Evolutionary conservation across 306 rosid genomes (phyloP).

Genomic region (Vigna reflexopilosa): DNA sequence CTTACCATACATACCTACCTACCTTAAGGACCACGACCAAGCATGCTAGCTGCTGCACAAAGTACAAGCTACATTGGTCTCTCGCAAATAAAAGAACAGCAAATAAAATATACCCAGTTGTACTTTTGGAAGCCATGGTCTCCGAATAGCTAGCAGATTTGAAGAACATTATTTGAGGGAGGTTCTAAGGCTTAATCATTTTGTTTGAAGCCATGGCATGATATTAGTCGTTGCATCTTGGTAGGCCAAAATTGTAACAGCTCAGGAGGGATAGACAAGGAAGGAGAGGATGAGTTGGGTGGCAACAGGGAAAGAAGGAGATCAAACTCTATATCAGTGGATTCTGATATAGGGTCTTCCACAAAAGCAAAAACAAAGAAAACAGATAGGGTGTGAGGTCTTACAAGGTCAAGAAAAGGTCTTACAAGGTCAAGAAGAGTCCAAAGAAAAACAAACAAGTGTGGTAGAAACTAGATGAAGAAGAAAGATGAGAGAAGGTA

Average conservation of each 20-base stretch:
- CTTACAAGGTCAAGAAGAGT: constrained; percentile 99
- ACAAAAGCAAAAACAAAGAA: constrained; percentile 30
- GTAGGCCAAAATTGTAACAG: constrained; percentile 54
- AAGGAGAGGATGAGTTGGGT: constrained; percentile 83
- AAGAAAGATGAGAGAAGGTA: neutral
- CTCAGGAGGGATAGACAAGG: constrained; percentile 99
- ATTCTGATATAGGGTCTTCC: constrained; percentile 44
- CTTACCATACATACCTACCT: neutral
- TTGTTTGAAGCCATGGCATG: constrained; percentile 17
- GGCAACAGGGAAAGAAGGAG: constrained; percentile 44
- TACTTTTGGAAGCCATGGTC: constrained; percentile 30
- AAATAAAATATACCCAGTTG: constrained; percentile 14
- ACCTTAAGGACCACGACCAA: constrained; percentile 47
- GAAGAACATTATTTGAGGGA: neutral
- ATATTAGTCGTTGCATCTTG: constrained; percentile 25
- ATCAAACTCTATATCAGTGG: constrained; percentile 48
- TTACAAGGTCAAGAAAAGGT: constrained; percentile 99
- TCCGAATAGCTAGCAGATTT: constrained; percentile 39
- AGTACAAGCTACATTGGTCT: constrained; percentile 22
- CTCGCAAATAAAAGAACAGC: neutral
- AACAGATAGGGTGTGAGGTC: constrained; percentile 53
- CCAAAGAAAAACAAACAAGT: neutral
- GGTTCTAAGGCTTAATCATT: neutral
- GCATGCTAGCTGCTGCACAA: constrained; percentile 34
- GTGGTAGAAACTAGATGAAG: constrained; percentile 36